These are phyloP conservation scores for Colletotrichum lini DNA, from an alignment of 2,329 filamentous ascomycete species.

Conservation along the genomic window DNA sequence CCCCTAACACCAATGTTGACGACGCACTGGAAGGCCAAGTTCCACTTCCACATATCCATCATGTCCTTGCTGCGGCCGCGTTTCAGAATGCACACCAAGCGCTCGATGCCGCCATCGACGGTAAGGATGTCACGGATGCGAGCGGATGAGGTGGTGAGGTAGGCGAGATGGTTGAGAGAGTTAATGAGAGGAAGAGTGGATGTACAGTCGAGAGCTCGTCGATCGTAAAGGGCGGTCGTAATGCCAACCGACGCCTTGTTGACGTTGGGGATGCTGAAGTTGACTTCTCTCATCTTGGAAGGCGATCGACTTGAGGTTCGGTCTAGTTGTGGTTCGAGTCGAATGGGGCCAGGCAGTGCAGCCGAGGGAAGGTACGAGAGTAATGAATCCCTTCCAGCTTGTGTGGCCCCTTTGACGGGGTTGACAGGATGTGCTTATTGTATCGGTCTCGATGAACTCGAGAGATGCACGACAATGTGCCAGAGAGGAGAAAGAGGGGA, in stretches of 20 bases:
- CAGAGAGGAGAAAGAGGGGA: constrained; percentile 1
- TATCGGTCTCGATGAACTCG: constrained; percentile 34
- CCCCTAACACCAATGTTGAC: constrained; percentile 98
- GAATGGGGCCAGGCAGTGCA: constrained; percentile 40
- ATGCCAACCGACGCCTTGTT: constrained; percentile 99
- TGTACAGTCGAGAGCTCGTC: constrained; percentile 96
- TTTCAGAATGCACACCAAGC: constrained; percentile 97
- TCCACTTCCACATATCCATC: constrained; percentile 99
- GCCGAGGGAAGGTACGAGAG: constrained; percentile 31
- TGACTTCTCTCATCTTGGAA: constrained; percentile 95
- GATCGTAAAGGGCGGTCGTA: constrained; percentile 97
- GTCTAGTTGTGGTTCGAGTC: constrained; percentile 15
- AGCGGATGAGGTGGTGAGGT: constrained; percentile 97
- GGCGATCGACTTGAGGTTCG: constrained; percentile 17
- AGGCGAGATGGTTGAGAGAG: constrained; percentile 98
- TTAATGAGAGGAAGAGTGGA: constrained; percentile 98
- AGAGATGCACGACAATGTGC: constrained; percentile 26
- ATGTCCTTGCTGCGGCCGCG: constrained; percentile 96
- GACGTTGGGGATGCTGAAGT: constrained; percentile 99
- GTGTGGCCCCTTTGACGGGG: constrained; percentile 35
- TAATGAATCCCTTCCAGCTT: constrained; percentile 38
- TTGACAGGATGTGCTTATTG: constrained; percentile 14
- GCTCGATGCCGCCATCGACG: constrained; percentile 97
- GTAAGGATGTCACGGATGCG: constrained; percentile 98
- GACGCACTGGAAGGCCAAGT: constrained; percentile 97